Conservation (phyloP, 495 filamentous ascomycete species). For the Acidomyces sp. region DNA sequence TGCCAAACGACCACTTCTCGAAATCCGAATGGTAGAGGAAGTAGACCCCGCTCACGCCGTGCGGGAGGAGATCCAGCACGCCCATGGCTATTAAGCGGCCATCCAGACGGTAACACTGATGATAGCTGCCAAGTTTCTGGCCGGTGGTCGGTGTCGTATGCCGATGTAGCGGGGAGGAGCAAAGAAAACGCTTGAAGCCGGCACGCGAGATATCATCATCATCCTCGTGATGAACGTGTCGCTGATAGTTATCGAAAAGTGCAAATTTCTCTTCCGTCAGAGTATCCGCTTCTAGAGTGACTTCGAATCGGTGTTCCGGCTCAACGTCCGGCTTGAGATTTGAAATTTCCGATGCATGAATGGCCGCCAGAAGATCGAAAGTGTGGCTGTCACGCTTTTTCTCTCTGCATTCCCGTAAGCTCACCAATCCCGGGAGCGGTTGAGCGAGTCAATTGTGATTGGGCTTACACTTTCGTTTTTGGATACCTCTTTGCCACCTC, state of each 20-base stretch:
- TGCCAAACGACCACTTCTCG: conserved; percentile 68
- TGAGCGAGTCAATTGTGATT: no score
- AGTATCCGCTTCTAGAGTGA: conserved; percentile 65
- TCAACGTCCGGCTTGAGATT: conserved; percentile 42
- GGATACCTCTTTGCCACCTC: conserved; percentile 63
- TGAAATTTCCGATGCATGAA: conserved; percentile 58
- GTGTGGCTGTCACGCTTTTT: conserved; percentile 57
- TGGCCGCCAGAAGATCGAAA: conserved; percentile 47
- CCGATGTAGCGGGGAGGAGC: conserved; percentile 57
- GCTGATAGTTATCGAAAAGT: conserved; percentile 80
- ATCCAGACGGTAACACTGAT: conserved; percentile 89
- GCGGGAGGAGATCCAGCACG: conserved; percentile 76
- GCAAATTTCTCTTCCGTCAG: conserved; percentile 80
- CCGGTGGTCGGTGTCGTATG: conserved; percentile 28
- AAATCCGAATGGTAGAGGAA: conserved; percentile 81
- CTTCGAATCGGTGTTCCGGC: conserved; percentile 66
- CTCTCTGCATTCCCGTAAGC: conserved; percentile 37
- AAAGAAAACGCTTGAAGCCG: conserved; percentile 76
- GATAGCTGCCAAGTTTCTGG: conserved; percentile 70
- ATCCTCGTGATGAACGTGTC: conserved; percentile 61
- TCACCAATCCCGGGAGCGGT: not conserved
- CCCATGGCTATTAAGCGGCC: conserved; percentile 77
- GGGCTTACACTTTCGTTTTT: conserved; percentile 53
- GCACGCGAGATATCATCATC: conserved; percentile 48
- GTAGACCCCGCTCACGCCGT: conserved; percentile 86